Percentiles rank a stretch among this genome's conserved stretches.
These are phyloP conservation scores for Chaetothyriales sp. DNA, from an alignment of 2,329 filamentous ascomycete genomes.

Conservation along the genomic window DNA sequence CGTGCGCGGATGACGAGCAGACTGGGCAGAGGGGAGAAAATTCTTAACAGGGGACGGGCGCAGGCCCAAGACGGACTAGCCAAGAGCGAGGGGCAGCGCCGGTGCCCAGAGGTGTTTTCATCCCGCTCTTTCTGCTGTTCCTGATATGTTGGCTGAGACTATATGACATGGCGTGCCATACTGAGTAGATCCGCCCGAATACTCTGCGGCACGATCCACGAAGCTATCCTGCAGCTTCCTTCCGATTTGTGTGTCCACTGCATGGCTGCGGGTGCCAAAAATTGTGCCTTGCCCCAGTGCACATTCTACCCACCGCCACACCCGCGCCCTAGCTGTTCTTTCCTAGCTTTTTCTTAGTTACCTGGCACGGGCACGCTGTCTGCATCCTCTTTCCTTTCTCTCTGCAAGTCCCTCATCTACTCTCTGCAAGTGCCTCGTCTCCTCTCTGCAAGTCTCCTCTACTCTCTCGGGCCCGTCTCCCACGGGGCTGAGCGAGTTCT, in stretches of 20 bases:
- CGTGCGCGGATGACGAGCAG: not conserved
- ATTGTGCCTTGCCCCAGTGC: not conserved
- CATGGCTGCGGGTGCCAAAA: not conserved
- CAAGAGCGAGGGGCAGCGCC: not conserved
- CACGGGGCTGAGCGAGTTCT: constrained; percentile 27
- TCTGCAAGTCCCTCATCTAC: constrained; percentile 15
- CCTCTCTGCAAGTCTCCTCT: constrained; percentile 14
- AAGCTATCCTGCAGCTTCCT: not conserved
- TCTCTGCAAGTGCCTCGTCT: too few species aligned
- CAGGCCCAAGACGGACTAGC: not conserved
- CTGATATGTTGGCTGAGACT: not conserved
- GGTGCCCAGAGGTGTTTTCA: not conserved
- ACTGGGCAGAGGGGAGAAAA: not conserved
- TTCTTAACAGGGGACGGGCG: not conserved
- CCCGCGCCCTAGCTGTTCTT: constrained; percentile 6
- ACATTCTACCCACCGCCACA: not conserved
- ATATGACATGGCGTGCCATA: not conserved
- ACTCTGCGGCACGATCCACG: not conserved
- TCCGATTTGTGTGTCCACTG: not conserved
- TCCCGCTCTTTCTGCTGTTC: not conserved
- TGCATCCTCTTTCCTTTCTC: constrained; percentile 2
- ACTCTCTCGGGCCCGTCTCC: constrained; percentile 27
- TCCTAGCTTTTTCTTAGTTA: constrained; percentile 12
- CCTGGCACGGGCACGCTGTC: constrained; percentile 15
- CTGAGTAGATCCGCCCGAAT: not conserved